A percentile compares a stretch with the other conserved stretches of the same genome.
phyloP scores from a whole-genome alignment of 2,329 filamentous ascomycete species.

The Sporothrix pseudoabietina region DNA sequence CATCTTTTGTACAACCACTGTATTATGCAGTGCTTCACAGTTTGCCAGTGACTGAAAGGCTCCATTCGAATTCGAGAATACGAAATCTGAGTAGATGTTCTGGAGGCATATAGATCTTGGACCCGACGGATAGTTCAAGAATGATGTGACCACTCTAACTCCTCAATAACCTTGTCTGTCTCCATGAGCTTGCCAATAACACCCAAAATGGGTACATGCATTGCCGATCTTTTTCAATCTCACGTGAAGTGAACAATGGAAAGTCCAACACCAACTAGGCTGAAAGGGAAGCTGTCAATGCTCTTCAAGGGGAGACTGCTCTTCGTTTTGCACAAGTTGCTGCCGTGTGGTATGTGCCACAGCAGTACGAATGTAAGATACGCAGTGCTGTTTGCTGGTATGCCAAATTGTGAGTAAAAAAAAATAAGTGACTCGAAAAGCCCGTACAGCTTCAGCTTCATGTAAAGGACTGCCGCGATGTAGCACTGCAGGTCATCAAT shows the following conservation, averaged over 20 bases:
- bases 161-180: neutral
- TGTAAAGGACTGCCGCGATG: neutral
- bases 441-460: neutral
- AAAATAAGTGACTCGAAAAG: no score
- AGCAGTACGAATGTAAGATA: neutral
- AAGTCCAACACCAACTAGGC: neutral
- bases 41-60: no score
- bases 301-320: neutral
- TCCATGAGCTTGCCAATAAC: neutral
- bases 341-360: neutral
- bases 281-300: neutral
- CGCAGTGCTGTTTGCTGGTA: neutral
- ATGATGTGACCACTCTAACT: neutral
- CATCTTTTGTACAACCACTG: neutral
- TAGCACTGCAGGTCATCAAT: neutral
- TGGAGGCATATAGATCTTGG: no score
- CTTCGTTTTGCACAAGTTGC: neutral
- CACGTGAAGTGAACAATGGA: neutral
- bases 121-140: neutral
- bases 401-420: no score
- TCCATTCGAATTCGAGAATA: no score
- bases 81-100: no score
- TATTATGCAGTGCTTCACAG: no score
- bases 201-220: neutral
- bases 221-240: neutral